Evolutionary conservation across 2,329 filamentous ascomycete genomes (phyloP).

Genomic region (Colletotrichum chrysophilum): DNA sequence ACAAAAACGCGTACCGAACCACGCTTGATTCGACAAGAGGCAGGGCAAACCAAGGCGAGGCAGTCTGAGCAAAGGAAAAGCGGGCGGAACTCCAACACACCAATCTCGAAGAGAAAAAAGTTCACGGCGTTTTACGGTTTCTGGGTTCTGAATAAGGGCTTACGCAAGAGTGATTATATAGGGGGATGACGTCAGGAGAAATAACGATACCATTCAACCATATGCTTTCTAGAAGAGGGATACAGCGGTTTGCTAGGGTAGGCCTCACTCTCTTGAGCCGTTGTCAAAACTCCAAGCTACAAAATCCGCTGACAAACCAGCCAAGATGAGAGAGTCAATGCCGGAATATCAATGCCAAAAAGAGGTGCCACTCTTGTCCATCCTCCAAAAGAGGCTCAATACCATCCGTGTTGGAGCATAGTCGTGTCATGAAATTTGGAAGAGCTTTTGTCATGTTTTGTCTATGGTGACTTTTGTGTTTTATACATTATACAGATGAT

Average conservation of each 20-base stretch:
- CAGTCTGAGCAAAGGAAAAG: background rate
- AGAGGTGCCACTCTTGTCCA: too few species aligned
- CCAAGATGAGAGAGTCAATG: background rate
- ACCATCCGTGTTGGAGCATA: background rate
- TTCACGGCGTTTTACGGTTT: constrained; percentile 8
- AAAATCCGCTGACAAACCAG: background rate
- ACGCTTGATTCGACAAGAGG: too few species aligned
- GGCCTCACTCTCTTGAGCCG: background rate
- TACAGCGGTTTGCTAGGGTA: constrained; percentile 2
- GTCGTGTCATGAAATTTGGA: background rate
- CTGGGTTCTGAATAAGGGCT: background rate
- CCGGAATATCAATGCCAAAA: background rate
- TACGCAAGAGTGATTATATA: background rate
- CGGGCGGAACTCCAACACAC: background rate
- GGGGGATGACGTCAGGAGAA: background rate
- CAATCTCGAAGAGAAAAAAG: background rate
- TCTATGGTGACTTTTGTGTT: constrained; percentile 5
- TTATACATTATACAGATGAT: constrained; percentile 21
- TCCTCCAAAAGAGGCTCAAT: background rate
- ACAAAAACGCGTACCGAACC: too few species aligned
- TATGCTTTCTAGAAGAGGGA: background rate
- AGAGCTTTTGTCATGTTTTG: background rate
- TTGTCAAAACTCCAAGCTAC: background rate
- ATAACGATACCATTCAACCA: background rate
- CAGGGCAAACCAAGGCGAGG: background rate